Evolutionary conservation across 164 flowering plant genomes (phyloP), one percentile per base, ranked within the genome.

Genomic region (Buxus sempervirens): DNA sequence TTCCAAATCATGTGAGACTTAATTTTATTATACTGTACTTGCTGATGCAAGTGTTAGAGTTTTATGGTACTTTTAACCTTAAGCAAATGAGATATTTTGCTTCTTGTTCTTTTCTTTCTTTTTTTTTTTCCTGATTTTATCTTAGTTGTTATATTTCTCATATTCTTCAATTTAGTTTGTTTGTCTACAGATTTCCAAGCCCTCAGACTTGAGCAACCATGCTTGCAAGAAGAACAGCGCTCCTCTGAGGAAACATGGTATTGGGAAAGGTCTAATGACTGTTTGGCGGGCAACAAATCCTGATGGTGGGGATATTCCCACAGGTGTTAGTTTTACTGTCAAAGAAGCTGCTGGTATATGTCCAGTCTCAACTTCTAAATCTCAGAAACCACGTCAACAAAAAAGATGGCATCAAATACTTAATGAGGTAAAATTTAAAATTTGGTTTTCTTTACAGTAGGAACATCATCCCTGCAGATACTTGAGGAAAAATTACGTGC

Each of bases 191-290:
- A 81, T 81, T 71, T 75, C 77, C 32, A 63, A 75, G 62, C 25
- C 73, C 4, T 48, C 65, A 22, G 54, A 61, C 55, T 18, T 54
- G n/a, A 61, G 67, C 57, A 58, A 65, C 45, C 72, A 64, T 58
- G 71, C 42, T 41, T 66, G 58, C 69, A 61, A 49, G 67, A 55
- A 56, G 48, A 79, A 65, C 64, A 73, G 60, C 66, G 75, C 65
- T 60, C 72, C 85, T 20, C 72, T 45, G 58, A 84, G 42, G 75
- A 85, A 80, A 62, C 86, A 88, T 78, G 96, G 97, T 62, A 81
- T 83, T 13, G 97, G 97, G 48, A 91, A 91, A 78, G 97, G 95
- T 64, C 58, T 91, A 73, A 91, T 91, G 91, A 84, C 93, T 57
- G 82, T 80, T 20, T 85, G 87, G 91, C 83, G 75, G 58, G 80